Evolutionary conservation across 768 basidiomycete species (phyloP), one percentile per base, ranked within the genome.

Genomic region (Boletus coccyginus): DNA sequence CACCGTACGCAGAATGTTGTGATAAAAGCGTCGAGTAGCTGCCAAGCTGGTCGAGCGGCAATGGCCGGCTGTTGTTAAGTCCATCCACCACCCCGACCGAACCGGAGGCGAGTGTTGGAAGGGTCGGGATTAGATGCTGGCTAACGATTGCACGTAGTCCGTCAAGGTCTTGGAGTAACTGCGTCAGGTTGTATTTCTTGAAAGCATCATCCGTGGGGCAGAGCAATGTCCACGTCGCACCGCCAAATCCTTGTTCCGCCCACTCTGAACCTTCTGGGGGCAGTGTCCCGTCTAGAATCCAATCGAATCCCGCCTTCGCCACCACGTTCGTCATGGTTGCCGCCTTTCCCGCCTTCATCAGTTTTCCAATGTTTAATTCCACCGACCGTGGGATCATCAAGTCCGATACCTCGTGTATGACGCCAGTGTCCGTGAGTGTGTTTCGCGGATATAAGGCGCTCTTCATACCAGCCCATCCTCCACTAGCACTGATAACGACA

Each of bases 151-250:
- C 75, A 50, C 77, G 79, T 46, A 92, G 74, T 8, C 64, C 65
- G 4, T 82, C 77, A 12, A 72, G 56, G 65, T 92, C 80, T 29
- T 78, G 79, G 59, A 85, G 86, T 24, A 94, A 70, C 56, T 73
- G 70, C 0, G 94, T 94, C 55, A 98, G 72, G 74, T 98, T 95
- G 70, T 89, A 74, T 21, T 81, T 75, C 68, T 93, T 88, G 80
- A 98, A 97, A 0, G 96, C 94, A 55, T 89, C 87, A 65, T 99
- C 97, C 7, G 85, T 84, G 4, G 97, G 97, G 62, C 91, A 94
- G 21, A 99, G 78, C 5, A 99, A 71, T 2, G 94, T 96, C 87
- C 95, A 98, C 5, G 87, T 86, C 10, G 70, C 73, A 27, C 76
- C 78, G 19, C 68, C 66, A n/a, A 80, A 63, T 44, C 73, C 78